Evolutionary conservation across 495 filamentous ascomycete species (phyloP), one percentile per base, ranked within the genome.

Genomic region (Cenococcum geophilum): DNA sequence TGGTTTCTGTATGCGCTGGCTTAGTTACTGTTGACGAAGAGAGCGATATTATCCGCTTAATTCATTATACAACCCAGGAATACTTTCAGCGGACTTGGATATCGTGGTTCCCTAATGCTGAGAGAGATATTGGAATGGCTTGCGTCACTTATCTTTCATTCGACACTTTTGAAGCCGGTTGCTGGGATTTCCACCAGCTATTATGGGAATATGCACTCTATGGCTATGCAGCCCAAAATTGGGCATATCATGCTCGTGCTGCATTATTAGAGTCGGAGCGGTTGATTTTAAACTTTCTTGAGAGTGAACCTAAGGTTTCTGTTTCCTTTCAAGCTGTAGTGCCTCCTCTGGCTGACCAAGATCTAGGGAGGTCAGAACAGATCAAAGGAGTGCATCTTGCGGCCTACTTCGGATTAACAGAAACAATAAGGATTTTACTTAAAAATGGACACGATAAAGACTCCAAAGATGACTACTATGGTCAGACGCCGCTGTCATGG

Each of bases 1-100:
- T 83, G 11, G 50, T 75, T 4, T 76, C 76, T 4, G 20, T 77
- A 5, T 84, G 80, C 63, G 76, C 74, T 50, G 80, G 82, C 0
- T 63, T 86, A 11, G 75, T 82, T 3, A 78, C 69, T 2, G 50
- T 80, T 6, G 77, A 84, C 43, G 23, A 73, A 22, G 70, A 75
- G 18, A 82, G 74, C 57, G 34, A 67, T 11, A 72, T 77, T 34
- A 70, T 82, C 37, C 76, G 77, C 12, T 69, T 84, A 14, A 75
- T 82, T 9, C 82, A 83, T 63, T 80, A 55, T 14, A 55, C 53
- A n/a, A 55, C 53, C 25, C 53, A 36, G 16, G 53, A 55, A 20
- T 55, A 55, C 36, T 42, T 55, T 36, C 5, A 55, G 18, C n/a
- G 27, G n/a, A 42, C 36, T 6, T 8, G 20, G 32, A 18, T 8